Evolutionary conservation across 495 filamentous ascomycete genomes (phyloP).

Genomic region (Hamigera avellanea): DNA sequence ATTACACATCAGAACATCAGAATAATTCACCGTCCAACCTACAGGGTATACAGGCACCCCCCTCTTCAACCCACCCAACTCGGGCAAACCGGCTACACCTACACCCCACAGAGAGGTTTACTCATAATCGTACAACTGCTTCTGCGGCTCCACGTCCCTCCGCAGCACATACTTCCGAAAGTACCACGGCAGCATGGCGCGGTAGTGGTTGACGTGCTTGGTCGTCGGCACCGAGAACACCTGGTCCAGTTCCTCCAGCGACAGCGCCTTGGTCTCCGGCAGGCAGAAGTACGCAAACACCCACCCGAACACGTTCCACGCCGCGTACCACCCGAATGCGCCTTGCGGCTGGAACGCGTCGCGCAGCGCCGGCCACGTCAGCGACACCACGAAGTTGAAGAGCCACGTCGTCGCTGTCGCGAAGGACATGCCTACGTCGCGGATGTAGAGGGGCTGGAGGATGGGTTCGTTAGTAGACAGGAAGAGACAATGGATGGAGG

Average conservation of each 20-base stretch:
- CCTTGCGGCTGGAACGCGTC: slow-evolving; percentile 34
- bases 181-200: slow-evolving; percentile 30
- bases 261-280: slow-evolving; percentile 39
- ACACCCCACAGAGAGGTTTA: too few species aligned
- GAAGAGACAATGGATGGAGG: too few species aligned
- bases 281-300: slow-evolving; percentile 36
- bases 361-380: slow-evolving; percentile 55
- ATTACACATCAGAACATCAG: too few species aligned
- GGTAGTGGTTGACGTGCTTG: too few species aligned
- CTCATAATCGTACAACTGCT: too few species aligned
- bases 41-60: too few species aligned
- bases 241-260: slow-evolving; percentile 35
- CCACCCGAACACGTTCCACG: slow-evolving; percentile 39
- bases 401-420: slow-evolving; percentile 62
- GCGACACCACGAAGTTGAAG: slow-evolving; percentile 30
- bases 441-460: slow-evolving; percentile 64
- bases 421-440: slow-evolving; percentile 54
- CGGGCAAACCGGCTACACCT: too few species aligned
- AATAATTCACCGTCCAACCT: too few species aligned
- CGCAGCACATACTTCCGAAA: slow-evolving; percentile 32
- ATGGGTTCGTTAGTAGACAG: too few species aligned
- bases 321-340: slow-evolving; percentile 47
- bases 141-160: slow-evolving; percentile 19
- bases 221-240: slow-evolving; percentile 42
- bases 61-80: too few species aligned